Base-by-base conservation (phyloP, 2,329 filamentous ascomycete species). In the Penicillium sp. region DNA sequence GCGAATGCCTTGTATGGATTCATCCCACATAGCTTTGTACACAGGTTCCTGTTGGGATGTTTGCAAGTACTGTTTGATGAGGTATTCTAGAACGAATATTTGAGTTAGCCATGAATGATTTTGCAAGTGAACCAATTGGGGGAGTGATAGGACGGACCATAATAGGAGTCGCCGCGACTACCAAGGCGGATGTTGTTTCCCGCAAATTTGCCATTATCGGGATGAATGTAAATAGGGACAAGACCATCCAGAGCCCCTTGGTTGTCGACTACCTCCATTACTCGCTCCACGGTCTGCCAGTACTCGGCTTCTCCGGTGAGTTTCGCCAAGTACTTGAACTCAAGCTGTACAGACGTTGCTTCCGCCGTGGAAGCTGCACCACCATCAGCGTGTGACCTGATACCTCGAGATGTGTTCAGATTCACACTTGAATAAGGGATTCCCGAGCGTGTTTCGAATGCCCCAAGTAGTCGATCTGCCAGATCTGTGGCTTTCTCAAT, bases 41-140 rank as follows among this genome's bases (percentile, higher is more conserved):
- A 97, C 77, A 0, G 86, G 81, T 71, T 99, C 93, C 67, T 92
- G 82, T 70, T 89, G 86, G 52, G 90, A 90, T 11, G 94, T 99
- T 74, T 99, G 94, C 18, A 97, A 81, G 71, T 96, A 97, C 73
- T 99, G 94, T 78, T 99, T 99, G 79, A 97, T 95, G 47, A 99
- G 85, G 72, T 99, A 99, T 76, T 99, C 91, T 79, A 37, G 5
- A 31, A 21, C 14, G n/a, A 11, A 21, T 2, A 7, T 19, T 24
- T n/a, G 10, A 16, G 10, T 48, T 36, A 50, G 40, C 45, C 11
- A 37, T 39, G 8, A 5, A 4, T 40, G 2, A n/a, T 18, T 18
- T n/a, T 9, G 24, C 18, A 18, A 39, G 1, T 18, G 5, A 10
- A 37, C 14, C 24, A 14, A 36, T 6, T 10, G 18, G 36, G 14